A percentile compares a stretch with the other conserved stretches of the same genome.
These are phyloP conservation scores for Porogramme epimiltina DNA, from an alignment of 1,284 basidiomycete genomes.

Conservation along the genomic window DNA sequence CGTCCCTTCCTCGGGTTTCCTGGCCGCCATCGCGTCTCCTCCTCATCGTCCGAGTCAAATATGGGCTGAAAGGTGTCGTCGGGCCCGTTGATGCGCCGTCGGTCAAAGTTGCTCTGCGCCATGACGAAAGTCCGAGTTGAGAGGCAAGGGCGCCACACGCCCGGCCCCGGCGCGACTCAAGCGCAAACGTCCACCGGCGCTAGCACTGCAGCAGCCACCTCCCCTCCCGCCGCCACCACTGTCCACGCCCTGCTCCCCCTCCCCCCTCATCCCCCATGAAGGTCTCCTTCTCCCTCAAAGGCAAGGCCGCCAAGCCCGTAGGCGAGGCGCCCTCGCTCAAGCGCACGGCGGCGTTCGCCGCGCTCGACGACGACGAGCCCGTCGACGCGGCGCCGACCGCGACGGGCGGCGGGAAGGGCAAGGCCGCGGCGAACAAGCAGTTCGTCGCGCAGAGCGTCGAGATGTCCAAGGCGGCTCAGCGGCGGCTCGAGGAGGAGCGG, in stretches of 20 bases:
- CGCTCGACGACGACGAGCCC: conserved; percentile 63
- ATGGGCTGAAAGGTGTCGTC: conserved; percentile 75
- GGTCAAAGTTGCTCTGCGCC: conserved; percentile 63
- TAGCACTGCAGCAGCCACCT: no score
- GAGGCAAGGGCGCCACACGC: background rate
- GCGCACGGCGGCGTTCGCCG: conserved; percentile 60
- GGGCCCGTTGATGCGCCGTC: conserved; percentile 86
- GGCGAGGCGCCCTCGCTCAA: conserved; percentile 58
- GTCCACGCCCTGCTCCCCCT: background rate
- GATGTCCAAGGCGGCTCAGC: conserved; percentile 61
- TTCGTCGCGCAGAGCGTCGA: conserved; percentile 58
- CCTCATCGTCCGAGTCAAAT: conserved; percentile 50
- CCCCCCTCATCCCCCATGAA: conserved; percentile 58
- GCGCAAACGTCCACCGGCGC: no score
- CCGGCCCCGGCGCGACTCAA: no score
- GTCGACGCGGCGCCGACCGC: conserved; percentile 50
- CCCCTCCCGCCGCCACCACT: background rate
- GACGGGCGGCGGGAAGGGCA: conserved; percentile 36
- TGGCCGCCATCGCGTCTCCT: conserved; percentile 25
- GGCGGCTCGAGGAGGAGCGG: conserved; percentile 76
- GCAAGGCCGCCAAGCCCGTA: conserved; percentile 43
- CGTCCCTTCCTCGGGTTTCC: conserved; percentile 52
- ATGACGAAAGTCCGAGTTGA: conserved; percentile 15
- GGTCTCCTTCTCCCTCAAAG: conserved; percentile 75
- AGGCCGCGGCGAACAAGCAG: conserved; percentile 50